Evolutionary conservation across 139 green algal genomes (phyloP), one percentile per base, ranked within the genome.

Genomic region (Yamagishiella unicocca): DNA sequence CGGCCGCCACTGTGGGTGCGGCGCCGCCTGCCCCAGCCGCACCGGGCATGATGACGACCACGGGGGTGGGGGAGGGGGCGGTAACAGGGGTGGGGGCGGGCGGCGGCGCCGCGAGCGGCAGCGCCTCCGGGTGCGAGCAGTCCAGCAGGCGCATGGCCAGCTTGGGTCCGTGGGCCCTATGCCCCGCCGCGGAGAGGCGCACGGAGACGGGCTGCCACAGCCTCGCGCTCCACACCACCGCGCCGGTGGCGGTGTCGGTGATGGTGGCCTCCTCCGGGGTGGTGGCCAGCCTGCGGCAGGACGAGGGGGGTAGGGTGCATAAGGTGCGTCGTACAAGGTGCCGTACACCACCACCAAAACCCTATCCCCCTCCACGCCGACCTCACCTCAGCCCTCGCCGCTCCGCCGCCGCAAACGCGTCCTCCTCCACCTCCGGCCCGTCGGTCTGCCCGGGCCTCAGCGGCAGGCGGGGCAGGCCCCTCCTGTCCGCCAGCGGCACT

Each of bases 81-180:
- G n/a, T n/a, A n/a, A n/a, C n/a, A n/a, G n/a, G n/a, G n/a, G n/a
- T n/a, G n/a, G n/a, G n/a, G n/a, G n/a, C n/a, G n/a, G n/a, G n/a
- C n/a, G n/a, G n/a, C n/a, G n/a, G n/a, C n/a, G n/a, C n/a, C n/a
- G n/a, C n/a, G n/a, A n/a, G 1, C 46, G 53, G 66, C 40, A 82
- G 64, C 14, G 84, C 90, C 1, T 83, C 77, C 0, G 92, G 90
- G 74, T 94, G 90, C 1, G 27, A 53, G 6, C 75, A 61, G 19
- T 87, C 79, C 50, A 92, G 84, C 75, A 93, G 68, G 7, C 89
- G 76, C 87, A 94, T 81, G 33, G 88, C 72, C 35, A 93, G 88
- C 24, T 53, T 89, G 64, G 93, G 93, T 27, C 93, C 91, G 76
- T 95, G 93, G 17, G 90, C 90, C 3, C 91, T 35, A 62, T 86